Base-by-base conservation (phyloP, 2,329 filamentous ascomycete species). In the Dendryphion nanum region DNA sequence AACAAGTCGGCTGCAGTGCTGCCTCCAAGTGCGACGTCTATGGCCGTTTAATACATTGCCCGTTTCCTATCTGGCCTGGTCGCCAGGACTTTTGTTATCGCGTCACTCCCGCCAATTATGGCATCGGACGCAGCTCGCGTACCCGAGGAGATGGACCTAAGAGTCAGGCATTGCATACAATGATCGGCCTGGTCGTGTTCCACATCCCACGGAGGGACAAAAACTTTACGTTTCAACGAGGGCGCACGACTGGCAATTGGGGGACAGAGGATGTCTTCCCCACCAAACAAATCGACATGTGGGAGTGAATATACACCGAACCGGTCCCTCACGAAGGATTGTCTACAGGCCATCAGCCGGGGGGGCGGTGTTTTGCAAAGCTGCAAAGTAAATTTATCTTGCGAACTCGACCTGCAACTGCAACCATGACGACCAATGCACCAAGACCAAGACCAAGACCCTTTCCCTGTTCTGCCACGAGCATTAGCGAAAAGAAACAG, bases 1-100 rank as follows among this genome's bases (percentile, higher is more conserved):
- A 36, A 21, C 17, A 5, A 42, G 29, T 31, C 2, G 15, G 29
- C 40, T 40, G 36, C 43, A 40, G 44, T 44, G 35, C 13, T 30
- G 29, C 29, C 29, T 30, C 29, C 8, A 26, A 16, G 29, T 30
- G 29, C 13, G 13, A 30, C 13, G n/a, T 30, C 29, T 13, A 20
- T 8, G 31, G 18, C 16, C 12, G 18, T 12, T 21, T 42, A 33
- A 28, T 35, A 33, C 30, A 31, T 32, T 33, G 17, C 12, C 23
- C 23, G n/a, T n/a, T n/a, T n/a, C 23, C 23, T 26, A 26, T 26
- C 23, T 10, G 23, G 10, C 10, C 10, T 10, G 29, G 10, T 15
- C 29, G 29, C 29, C 29, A 30, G 12, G 29, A 8, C 8, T n/a
- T 33, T 12, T 20, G 31, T 33, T 33, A 33, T 33, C 31, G 31